Conservation (phyloP, 306 rosid species). For the Medicago lupulina region DNA sequence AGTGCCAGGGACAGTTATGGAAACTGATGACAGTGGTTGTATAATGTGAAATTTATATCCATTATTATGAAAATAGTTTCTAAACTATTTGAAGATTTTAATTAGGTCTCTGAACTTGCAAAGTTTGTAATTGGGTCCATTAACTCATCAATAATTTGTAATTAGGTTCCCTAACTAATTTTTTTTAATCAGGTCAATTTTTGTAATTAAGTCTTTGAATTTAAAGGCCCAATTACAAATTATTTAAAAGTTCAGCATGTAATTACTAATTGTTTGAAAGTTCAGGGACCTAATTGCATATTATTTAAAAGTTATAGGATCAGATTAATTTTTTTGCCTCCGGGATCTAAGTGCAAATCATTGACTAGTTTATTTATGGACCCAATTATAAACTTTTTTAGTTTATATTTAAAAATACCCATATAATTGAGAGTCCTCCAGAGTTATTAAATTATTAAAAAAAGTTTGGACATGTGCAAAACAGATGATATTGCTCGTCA, state of each 20-base stretch:
- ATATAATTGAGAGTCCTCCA: neutral
- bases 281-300: neutral
- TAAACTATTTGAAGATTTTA: neutral
- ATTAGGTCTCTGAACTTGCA: neutral
- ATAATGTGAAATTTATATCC: neutral
- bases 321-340: neutral
- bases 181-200: neutral
- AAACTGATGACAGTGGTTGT: constrained; percentile 5
- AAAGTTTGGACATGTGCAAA: neutral
- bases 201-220: neutral
- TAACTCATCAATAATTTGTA: neutral
- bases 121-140: neutral
- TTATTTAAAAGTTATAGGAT: neutral
- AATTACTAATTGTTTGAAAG: neutral
- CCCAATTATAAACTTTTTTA: neutral
- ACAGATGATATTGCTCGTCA: constrained; percentile 3
- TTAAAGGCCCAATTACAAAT: neutral
- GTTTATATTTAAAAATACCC: neutral
- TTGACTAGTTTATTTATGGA: neutral
- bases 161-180: neutral
- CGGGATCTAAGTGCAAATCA: neutral
- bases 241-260: neutral
- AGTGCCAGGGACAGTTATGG: neutral
- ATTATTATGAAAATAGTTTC: constrained; percentile 2
- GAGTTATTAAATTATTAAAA: neutral